Evolutionary conservation across 2,329 filamentous ascomycete species (phyloP).

Genomic region (Helotiales sp.): DNA sequence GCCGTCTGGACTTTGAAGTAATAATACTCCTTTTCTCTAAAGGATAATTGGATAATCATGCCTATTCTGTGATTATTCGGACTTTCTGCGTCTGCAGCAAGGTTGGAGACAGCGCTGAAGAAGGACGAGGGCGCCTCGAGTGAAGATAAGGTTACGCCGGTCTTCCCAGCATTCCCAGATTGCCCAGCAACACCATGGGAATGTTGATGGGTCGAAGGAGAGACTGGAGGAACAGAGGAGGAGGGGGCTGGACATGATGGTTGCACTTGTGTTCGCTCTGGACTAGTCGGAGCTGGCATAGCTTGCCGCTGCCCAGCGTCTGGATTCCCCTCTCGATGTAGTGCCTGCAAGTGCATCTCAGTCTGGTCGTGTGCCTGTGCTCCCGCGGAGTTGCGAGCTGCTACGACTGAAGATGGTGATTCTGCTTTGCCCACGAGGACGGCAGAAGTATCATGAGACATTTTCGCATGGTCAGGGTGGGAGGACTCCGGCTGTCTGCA

Average conservation of each 20-base stretch:
- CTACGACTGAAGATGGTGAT: background rate
- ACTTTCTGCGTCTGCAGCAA: constrained; percentile 13
- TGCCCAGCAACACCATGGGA: constrained; percentile 3
- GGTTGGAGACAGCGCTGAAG: background rate
- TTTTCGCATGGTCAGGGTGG: constrained; percentile 28
- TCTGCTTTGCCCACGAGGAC: constrained; percentile 29
- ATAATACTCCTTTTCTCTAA: constrained; percentile 2
- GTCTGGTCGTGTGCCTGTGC: constrained; percentile 21
- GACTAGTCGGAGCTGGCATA: constrained; percentile 18
- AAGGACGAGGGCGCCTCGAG: constrained; percentile 13
- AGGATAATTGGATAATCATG: constrained; percentile 16
- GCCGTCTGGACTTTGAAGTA: constrained; percentile 7
- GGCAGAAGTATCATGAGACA: constrained; percentile 33
- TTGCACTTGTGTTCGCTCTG: constrained; percentile 23
- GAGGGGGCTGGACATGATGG: constrained; percentile 5
- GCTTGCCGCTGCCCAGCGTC: constrained; percentile 6
- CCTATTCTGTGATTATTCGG: constrained; percentile 18
- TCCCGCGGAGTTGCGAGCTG: constrained; percentile 12
- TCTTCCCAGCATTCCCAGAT: background rate
- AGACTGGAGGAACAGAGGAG: background rate
- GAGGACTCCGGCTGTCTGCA: background rate
- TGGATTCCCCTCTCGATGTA: background rate
- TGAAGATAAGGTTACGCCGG: constrained; percentile 18
- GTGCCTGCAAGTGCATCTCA: constrained; percentile 13
- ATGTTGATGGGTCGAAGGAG: constrained; percentile 1